phyloP scores from a whole-genome alignment of 1,284 basidiomycete genomes.

The Baeospora myosura region DNA sequence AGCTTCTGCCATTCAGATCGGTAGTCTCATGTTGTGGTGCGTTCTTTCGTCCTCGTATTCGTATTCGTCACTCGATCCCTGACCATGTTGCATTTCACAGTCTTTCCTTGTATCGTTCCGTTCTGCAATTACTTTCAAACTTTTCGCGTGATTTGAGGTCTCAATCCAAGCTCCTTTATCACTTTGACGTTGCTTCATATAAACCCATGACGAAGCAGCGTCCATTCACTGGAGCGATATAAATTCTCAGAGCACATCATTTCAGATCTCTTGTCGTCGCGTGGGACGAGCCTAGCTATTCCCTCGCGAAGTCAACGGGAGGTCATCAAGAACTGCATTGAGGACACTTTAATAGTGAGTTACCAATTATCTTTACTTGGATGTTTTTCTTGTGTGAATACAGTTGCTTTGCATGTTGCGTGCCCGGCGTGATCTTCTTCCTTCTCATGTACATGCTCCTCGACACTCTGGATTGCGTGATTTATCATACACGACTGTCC shows the following conservation, averaged over 20 bases:
- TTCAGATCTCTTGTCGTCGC: too few species aligned
- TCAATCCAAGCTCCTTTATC: conserved; percentile 42
- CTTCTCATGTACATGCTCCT: conserved; percentile 41
- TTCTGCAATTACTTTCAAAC: neutral
- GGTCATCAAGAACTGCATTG: too few species aligned
- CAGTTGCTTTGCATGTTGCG: neutral
- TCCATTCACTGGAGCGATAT: conserved; percentile 82
- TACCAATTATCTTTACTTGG: too few species aligned
- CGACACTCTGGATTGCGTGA: conserved; percentile 84
- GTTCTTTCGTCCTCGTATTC: conserved; percentile 7
- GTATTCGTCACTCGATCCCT: conserved; percentile 4
- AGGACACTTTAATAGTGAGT: neutral
- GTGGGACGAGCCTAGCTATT: too few species aligned
- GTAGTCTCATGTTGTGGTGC: conserved; percentile 21
- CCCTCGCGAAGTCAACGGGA: too few species aligned
- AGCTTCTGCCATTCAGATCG: conserved; percentile 32
- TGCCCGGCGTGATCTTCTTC: neutral
- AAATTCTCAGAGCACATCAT: conserved; percentile 16
- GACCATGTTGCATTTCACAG: conserved; percentile 10
- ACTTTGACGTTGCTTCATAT: conserved; percentile 73
- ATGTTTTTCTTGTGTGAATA: conserved; percentile 1
- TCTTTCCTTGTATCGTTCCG: conserved; percentile 15
- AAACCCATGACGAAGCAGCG: conserved; percentile 52
- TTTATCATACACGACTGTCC: conserved; percentile 60
- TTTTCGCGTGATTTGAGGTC: too few species aligned